Evolutionary conservation across 805 yeast genomes (phyloP).

Genomic region (Lipomyces spencermartinsiae): DNA sequence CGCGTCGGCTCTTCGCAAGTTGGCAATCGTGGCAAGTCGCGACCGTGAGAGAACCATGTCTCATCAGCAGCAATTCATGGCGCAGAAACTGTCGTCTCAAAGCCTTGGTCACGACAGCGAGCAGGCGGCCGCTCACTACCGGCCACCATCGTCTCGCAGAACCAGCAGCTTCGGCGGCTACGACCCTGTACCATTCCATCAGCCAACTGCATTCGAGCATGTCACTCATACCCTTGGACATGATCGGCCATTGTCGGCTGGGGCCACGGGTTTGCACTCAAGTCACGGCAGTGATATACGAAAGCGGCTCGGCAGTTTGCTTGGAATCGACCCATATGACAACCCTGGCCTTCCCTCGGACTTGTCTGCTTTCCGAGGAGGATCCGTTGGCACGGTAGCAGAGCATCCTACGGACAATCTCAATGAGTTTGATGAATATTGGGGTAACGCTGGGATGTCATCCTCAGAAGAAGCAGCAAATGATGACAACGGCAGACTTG

Average conservation of each 20-base stretch:
- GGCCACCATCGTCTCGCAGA: not conserved
- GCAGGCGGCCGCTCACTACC: not conserved
- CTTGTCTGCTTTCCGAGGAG: not conserved
- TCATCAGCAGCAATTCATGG: not conserved
- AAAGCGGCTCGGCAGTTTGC: not conserved
- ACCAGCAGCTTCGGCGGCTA: not conserved
- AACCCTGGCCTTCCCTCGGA: not conserved
- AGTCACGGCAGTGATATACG: not conserved
- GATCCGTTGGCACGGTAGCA: not conserved
- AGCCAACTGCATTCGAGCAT: constrained; percentile 5
- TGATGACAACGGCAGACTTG: not conserved
- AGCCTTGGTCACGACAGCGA: not conserved
- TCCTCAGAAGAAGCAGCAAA: not conserved
- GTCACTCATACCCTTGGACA: constrained; percentile 12
- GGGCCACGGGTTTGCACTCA: not conserved
- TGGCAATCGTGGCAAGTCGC: not conserved
- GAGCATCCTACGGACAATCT: not conserved
- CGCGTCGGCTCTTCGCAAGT: not conserved
- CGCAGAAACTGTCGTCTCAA: not conserved
- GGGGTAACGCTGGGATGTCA: not conserved
- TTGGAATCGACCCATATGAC: not conserved
- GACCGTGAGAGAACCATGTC: not conserved
- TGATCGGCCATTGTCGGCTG: constrained; percentile 10
- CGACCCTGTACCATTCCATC: not conserved
- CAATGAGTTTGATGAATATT: not conserved